Base-by-base conservation (phyloP, 495 filamentous ascomycete genomes). In the Neurospora sp. region DNA sequence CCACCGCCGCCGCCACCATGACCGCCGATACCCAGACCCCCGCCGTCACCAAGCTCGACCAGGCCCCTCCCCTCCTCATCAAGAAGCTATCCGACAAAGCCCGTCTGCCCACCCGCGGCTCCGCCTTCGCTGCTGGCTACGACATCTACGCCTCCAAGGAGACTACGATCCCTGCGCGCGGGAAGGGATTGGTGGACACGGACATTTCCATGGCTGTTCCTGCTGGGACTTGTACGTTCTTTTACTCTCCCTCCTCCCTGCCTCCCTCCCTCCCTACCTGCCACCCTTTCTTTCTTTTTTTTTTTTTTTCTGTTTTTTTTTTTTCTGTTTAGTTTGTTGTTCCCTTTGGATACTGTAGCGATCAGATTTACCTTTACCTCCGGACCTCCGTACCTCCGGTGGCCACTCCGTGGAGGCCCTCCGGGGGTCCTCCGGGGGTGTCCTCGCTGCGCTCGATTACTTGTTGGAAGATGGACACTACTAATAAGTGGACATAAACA, bases 161-260 rank as follows among this genome's bases (percentile, higher is more conserved):
- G 61, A 91, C 92, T 10, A 86, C 86, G 1, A 89, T 99, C 39
- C 93, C 93, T 0, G 89, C 91, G 20, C 86, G 93, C 75, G 94
- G 94, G 69, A 94, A 94, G 83, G 93, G 83, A 4, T 80, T 97
- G 44, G 94, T 97, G 37, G 93, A 96, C 76, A 98, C 96, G 16
- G 96, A 93, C 75, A 90, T 99, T 76, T 87, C 88, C 38, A 93
- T 99, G 83, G 92, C 94, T 18, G 91, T 97, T 22, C 94, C 96
- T 0, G 90, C 88, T 38, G 93, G 91, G 39, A 96, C 93, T 14
- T 98, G 93, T 97, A 86, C 41, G 90, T 85, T 72, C 14, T 37
- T 48, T 31, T 37, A 35, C 8, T 14, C 31, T 46, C 27, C 39
- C 1, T 35, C n/a, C 71, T 39, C 40, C 6, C 2, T 44, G 0